Evolutionary conservation across 176 grass and related monocot species (phyloP), one percentile per base, ranked within the genome.

Genomic region (Juncus inflexus): DNA sequence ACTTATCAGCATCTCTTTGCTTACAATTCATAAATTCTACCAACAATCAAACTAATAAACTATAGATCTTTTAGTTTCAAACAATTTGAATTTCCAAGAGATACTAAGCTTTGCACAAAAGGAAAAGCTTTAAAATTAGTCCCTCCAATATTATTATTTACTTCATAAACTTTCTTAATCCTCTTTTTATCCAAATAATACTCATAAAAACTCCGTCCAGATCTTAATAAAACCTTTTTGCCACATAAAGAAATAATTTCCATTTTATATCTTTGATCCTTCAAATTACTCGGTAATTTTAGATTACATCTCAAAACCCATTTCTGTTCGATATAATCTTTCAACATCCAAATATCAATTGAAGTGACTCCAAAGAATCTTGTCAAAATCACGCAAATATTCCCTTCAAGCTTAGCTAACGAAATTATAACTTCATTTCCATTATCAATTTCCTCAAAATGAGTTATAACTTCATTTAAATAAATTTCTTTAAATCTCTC

Each of bases 361-460:
- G 12, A n/a, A 14, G 12, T 40, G 38, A 35, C 36, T 12, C 9
- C 35, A 11, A 68, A 36, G 52, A 68, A 68, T 7, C 50, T 28
- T 37, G 50, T 37, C 35, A 53, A 68, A 55, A 68, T 12, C 9
- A 68, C 65, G 52, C 65, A 68, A 15, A 68, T 47, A 68, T 55
- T 68, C 12, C 50, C 65, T 68, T 70, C 67, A 16, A 70, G 67
- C 55, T 70, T 51, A 16, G 67, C 67, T 55, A 70, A 54, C 5
- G 52, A 70, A 16, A 70, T 58, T 58, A 54, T 40, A 28, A 28
- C 1, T 28, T 28, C 19, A 28, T 28, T 28, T 70, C 55, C 67
- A 16, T 70, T 11, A 56, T 19, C 52, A 40, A 39, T 10, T 6
- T 43, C 38, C 9, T 50, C 12, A 15, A 15, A 43, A 55, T 58